Evolutionary conservation across 305 asterid species (phyloP).

Genomic region (Fraxinus dipetala): DNA sequence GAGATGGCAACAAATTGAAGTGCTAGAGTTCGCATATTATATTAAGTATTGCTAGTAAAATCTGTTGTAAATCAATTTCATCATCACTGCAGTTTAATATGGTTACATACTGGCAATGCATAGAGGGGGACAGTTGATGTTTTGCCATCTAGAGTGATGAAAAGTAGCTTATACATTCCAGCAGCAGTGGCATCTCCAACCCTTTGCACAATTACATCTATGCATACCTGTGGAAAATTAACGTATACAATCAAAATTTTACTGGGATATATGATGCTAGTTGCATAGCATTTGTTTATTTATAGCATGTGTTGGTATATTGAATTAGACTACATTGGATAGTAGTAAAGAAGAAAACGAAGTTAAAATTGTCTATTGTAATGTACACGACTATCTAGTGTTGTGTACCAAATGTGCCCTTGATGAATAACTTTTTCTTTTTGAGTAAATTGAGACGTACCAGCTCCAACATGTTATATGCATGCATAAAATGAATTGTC

Average conservation of each 20-base stretch:
- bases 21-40: not conserved
- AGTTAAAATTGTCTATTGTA: not conserved
- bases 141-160: constrained; percentile 59
- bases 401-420: not conserved
- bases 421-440: not conserved
- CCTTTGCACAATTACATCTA: constrained; percentile 93
- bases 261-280: not conserved
- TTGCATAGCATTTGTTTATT: not conserved
- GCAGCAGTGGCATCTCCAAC: constrained; percentile 98
- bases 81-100: not conserved
- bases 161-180: constrained; percentile 79
- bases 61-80: not conserved
- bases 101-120: constrained; percentile 69
- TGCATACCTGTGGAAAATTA: constrained; percentile 63
- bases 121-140: constrained; percentile 61
- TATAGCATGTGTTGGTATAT: not conserved
- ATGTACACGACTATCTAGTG: not conserved
- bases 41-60: not conserved
- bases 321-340: not conserved
- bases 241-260: constrained; percentile 4
- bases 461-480: not conserved
- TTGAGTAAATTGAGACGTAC: not conserved
- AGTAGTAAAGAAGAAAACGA: not conserved
- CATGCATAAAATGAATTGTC: not conserved
- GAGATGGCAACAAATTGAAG: not conserved